Conservation (phyloP, 331 rosid species). For the Rhamnella rubrinervis region DNA sequence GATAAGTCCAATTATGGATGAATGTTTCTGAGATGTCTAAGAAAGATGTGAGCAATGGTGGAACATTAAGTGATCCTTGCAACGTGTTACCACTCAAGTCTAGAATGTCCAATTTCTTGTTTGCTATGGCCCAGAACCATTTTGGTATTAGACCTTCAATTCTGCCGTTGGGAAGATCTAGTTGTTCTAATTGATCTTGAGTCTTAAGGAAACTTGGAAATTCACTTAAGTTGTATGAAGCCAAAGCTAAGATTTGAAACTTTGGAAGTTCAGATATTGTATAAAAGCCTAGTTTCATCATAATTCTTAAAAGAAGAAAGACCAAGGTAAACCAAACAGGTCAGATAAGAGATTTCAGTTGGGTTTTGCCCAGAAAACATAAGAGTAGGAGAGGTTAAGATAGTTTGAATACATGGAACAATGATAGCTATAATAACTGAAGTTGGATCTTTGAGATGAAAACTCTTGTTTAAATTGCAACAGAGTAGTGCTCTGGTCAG, state of each 20-base stretch:
- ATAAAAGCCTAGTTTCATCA: not conserved
- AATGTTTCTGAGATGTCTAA: constrained; percentile 22
- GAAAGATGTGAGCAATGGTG: not conserved
- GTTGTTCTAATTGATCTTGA: not conserved
- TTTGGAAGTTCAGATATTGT: not conserved
- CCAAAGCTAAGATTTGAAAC: not conserved
- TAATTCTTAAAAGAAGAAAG: not conserved
- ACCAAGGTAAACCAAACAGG: constrained; percentile 11
- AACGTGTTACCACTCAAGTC: not conserved
- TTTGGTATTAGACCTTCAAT: constrained; percentile 22
- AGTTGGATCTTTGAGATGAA: too few relatives aligned
- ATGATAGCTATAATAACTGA: too few relatives aligned
- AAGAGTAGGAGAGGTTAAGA: constrained; percentile 23
- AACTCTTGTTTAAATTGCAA: too few relatives aligned
- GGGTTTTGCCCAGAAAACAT: constrained; percentile 32
- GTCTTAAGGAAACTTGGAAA: constrained; percentile 14
- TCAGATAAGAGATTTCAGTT: constrained; percentile 6
- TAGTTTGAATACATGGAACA: not conserved
- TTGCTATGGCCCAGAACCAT: constrained; percentile 11
- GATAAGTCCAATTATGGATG: not conserved
- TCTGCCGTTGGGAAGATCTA: constrained; percentile 14
- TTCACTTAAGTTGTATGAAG: not conserved
- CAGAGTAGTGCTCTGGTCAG: too few relatives aligned
- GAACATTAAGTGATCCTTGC: not conserved
- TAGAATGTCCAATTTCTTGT: not conserved